phyloP scores from a whole-genome alignment of 805 yeast genomes.

The Metschnikowia hibisci region DNA sequence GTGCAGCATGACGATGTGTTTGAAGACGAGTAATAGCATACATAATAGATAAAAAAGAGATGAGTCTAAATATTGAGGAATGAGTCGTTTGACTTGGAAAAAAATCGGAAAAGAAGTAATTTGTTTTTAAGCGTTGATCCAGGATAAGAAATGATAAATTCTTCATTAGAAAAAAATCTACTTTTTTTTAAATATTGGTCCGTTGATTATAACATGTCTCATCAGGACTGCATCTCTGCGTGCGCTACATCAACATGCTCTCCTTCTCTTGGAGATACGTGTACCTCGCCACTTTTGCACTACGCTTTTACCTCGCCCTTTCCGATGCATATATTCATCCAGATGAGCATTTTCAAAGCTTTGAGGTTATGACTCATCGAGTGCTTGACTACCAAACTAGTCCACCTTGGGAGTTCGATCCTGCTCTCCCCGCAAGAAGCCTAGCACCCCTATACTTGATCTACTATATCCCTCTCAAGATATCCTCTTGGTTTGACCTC shows the following conservation, averaged over 20 bases:
- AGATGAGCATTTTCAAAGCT: conserved; percentile 93
- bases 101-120: too few species aligned
- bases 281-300: conserved; percentile 41
- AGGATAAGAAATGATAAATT: too few species aligned
- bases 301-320: conserved; percentile 55
- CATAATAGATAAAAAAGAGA: conserved; percentile 1
- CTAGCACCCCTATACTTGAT: conserved; percentile 60
- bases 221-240: conserved; percentile 2
- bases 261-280: conserved; percentile 42
- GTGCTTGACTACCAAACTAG: conserved; percentile 43
- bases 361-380: conserved; percentile 61
- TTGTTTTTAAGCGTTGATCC: too few species aligned
- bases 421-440: conserved; percentile 62
- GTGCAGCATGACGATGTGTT: conserved; percentile 16
- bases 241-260: conserved; percentile 7
- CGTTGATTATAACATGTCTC: not conserved
- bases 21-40: conserved; percentile 8
- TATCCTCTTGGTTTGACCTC: conserved; percentile 28
- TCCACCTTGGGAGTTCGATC: conserved; percentile 81
- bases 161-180: too few species aligned
- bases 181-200: too few species aligned
- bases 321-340: conserved; percentile 91
- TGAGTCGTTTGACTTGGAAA: too few species aligned
- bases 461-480: conserved; percentile 61
- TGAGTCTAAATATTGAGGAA: too few species aligned